A percentile compares a stretch with the other conserved stretches of the same genome.
Evolutionary conservation across 371 early-diverging fungal genomes (phyloP).

Genomic region (Mortierella sp.): DNA sequence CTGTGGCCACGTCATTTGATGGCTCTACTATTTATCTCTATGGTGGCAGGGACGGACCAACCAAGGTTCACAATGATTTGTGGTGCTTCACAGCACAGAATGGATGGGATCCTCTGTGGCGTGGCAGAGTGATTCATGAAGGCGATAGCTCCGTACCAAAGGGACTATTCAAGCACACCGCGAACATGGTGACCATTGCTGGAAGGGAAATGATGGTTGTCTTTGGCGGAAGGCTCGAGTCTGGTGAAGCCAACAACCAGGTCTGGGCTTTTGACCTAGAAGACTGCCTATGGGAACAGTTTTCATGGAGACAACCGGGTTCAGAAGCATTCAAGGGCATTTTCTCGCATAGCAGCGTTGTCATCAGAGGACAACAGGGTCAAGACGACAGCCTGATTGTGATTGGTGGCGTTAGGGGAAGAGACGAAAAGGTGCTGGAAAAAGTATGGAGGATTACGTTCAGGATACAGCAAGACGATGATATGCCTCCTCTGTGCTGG

Average conservation of each 20-base stretch:
- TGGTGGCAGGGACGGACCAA: constrained; percentile 51
- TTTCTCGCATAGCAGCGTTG: constrained; percentile 44
- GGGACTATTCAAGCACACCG: constrained; percentile 46
- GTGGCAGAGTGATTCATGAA: constrained; percentile 14
- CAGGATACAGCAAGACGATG: background rate
- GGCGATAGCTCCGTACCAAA: constrained; percentile 16
- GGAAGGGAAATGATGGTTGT: constrained; percentile 50
- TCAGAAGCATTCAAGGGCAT: constrained; percentile 10
- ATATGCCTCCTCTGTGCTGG: constrained; percentile 17
- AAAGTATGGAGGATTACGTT: constrained; percentile 24
- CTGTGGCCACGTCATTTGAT: constrained; percentile 21
- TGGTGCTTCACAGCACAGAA: constrained; percentile 30
- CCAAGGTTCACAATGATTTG: constrained; percentile 51
- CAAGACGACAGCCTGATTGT: constrained; percentile 19
- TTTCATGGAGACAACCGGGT: constrained; percentile 9
- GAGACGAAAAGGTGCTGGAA: constrained; percentile 31
- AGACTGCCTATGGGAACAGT: constrained; percentile 37
- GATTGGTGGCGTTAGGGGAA: constrained; percentile 39
- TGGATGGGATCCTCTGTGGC: constrained; percentile 46
- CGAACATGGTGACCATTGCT: constrained; percentile 37
- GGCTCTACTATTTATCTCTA: constrained; percentile 37
- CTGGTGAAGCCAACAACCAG: constrained; percentile 32
- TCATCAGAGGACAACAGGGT: constrained; percentile 13
- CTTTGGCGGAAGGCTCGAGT: constrained; percentile 30
- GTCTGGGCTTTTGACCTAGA: constrained; percentile 48